Base-by-base conservation (phyloP, 129 eudicot species). In the Saussurea involucrata region DNA sequence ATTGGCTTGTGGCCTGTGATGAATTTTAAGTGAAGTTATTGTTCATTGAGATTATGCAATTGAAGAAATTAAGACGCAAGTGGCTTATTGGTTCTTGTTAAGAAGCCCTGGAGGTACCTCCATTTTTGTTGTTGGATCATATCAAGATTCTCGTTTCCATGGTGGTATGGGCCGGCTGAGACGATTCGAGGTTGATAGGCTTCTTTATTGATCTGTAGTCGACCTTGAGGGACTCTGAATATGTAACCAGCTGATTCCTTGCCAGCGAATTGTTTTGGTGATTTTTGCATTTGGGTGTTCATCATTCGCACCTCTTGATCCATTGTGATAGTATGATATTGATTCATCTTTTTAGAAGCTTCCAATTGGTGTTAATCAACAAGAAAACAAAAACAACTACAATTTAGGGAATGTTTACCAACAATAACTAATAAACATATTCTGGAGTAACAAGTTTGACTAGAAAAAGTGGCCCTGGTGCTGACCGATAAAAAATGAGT, bases 111-210 rank as follows among this genome's bases (percentile, higher is more conserved):
- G 15, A 82, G 85, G 37, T 12, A 76, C 78, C 85, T 82, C 85
- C 85, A 82, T 22, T 82, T 82, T 15, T 82, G 85, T 9, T 82
- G 78, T 70, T 82, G 77, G 2, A 82, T 82, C 85, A 82, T 82
- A 11, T 82, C 78, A 66, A 82, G 82, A 76, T 82, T 63, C 13
- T 63, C 60, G 46, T 64, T 46, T 24, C 85, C 82, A 36, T 82
- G 24, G 76, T 82, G 85, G 65, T 76, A 82, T 18, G 85, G 85
- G 13, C 82, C 85, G 36, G 76, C 63, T n/a, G 85, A 82, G 28
- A 82, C 82, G n/a, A 82, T 82, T 63, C 42, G 74, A 82, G 78
- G 82, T 33, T 44, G 78, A 66, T 76, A 82, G 8, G 82, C 82
- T 49, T 76, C 85, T 44, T 81, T 17, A 77, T 76, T 76, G 69